Conservation (phyloP, 148 eudicot species). For the Rhododendron vialii region DNA sequence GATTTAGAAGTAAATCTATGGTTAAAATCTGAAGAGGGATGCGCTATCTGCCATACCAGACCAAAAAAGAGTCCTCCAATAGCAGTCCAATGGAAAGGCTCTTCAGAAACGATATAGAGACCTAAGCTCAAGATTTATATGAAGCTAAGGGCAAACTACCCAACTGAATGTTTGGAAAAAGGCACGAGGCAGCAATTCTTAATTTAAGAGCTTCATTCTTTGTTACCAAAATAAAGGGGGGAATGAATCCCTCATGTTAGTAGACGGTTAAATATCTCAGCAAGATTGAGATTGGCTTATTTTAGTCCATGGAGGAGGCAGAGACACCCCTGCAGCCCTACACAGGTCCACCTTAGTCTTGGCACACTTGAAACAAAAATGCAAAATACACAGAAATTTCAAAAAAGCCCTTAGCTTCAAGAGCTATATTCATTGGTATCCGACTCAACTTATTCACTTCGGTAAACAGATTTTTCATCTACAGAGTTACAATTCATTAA, state of each 20-base stretch:
- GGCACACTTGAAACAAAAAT: background rate
- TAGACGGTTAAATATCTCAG: background rate
- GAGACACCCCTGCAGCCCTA: background rate
- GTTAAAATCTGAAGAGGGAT: background rate
- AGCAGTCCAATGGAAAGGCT: background rate
- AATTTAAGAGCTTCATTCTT: background rate
- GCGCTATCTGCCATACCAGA: background rate
- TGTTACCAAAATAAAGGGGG: background rate
- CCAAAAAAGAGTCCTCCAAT: background rate
- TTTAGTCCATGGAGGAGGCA: background rate
- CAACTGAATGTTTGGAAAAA: background rate
- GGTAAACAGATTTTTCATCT: background rate
- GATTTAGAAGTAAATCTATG: background rate
- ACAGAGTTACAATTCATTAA: background rate
- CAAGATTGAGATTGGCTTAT: background rate
- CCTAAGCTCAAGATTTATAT: background rate
- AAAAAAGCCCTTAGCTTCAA: background rate
- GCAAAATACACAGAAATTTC: background rate
- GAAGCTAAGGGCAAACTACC: background rate
- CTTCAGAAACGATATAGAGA: background rate
- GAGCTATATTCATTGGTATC: background rate
- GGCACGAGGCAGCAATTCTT: background rate
- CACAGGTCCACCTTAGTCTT: background rate
- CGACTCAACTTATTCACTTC: background rate
- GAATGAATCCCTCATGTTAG: background rate